Evolutionary conservation across 768 basidiomycete species (phyloP).

Genomic region (Fomitopsis serialis): DNA sequence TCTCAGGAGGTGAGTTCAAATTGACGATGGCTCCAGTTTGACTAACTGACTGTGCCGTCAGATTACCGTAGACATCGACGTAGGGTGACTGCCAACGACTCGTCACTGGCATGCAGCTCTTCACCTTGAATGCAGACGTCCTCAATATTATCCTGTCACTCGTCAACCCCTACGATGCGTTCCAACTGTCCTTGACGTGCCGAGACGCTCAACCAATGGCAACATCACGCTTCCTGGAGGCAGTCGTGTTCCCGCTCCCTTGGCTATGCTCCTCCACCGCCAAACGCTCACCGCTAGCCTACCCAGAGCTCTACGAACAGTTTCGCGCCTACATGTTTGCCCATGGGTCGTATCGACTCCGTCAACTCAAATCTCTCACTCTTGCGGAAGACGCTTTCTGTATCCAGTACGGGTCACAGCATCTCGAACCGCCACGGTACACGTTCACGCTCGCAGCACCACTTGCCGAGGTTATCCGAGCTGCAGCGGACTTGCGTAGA

Average conservation of each 20-base stretch:
- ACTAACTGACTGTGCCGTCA: no score
- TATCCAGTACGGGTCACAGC: neutral
- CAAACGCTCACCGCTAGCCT: neutral
- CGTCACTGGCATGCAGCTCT: neutral
- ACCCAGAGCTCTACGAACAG: neutral
- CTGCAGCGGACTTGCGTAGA: neutral
- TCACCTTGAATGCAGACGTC: neutral
- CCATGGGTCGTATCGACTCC: neutral
- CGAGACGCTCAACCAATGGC: neutral
- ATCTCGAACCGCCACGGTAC: neutral
- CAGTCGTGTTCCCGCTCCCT: neutral
- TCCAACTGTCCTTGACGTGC: neutral
- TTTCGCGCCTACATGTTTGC: neutral
- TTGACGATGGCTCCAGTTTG: no score
- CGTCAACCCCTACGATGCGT: neutral
- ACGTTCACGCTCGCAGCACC: neutral
- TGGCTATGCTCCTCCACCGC: neutral
- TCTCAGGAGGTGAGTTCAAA: no score
- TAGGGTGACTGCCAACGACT: no score
- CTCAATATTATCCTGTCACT: neutral
- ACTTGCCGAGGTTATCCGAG: neutral
- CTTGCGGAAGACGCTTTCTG: neutral
- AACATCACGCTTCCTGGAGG: neutral
- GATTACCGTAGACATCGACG: no score
- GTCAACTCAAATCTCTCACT: neutral